phyloP scores from a whole-genome alignment of 306 rosid species.

The Cicer cuneatum region DNA sequence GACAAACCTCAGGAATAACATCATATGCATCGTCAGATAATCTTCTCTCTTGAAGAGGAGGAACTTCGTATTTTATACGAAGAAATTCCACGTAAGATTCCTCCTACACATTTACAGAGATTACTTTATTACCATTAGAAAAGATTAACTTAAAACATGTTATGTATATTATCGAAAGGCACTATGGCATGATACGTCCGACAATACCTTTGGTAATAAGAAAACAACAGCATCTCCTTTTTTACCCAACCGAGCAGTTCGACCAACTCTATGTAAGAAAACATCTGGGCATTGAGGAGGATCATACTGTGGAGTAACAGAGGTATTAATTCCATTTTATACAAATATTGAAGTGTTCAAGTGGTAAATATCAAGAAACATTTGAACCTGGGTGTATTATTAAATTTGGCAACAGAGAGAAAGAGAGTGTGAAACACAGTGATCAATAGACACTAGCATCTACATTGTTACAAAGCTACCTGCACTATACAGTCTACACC shows the following conservation, averaged over 20 bases:
- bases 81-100: constrained; percentile 84
- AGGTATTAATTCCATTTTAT: background rate
- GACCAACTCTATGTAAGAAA: constrained; percentile 90
- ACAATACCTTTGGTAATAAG: constrained; percentile 83
- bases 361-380: constrained; percentile 34
- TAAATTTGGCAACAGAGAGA: constrained; percentile 1
- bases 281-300: constrained; percentile 97
- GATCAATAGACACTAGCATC: constrained; percentile 26
- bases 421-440: constrained; percentile 1
- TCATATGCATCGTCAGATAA: constrained; percentile 66
- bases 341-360: background rate
- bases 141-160: constrained; percentile 1
- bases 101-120: constrained; percentile 59
- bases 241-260: constrained; percentile 96
- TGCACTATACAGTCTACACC: constrained; percentile 94
- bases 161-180: constrained; percentile 4
- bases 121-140: constrained; percentile 18
- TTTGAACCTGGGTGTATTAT: background rate
- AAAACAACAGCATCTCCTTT: constrained; percentile 87
- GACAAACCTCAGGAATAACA: constrained; percentile 76
- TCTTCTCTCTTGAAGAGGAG: constrained; percentile 64
- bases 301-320: constrained; percentile 71
- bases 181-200: constrained; percentile 11
- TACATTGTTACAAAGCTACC: constrained; percentile 57
- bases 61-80: constrained; percentile 71